A percentile compares a stretch with the other conserved stretches of the same genome.
Conservation (phyloP, 2,329 filamentous ascomycete species). For the Zelopaecilomyces penicillatus region DNA sequence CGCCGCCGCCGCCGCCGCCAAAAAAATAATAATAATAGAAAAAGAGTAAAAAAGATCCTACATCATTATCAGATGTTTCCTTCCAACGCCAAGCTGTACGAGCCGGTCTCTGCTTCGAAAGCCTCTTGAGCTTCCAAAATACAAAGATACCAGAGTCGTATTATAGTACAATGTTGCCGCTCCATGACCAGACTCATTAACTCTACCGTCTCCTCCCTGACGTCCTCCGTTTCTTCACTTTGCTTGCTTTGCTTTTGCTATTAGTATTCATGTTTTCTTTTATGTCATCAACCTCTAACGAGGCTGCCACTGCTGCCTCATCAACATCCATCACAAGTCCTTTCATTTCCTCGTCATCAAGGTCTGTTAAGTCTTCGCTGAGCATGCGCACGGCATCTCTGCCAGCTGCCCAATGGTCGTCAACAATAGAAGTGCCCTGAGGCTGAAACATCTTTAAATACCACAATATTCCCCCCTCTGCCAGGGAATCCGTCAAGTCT, state of each 20-base stretch:
- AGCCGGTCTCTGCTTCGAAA: too few species aligned
- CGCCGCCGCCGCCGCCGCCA: too few species aligned
- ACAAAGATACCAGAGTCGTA: too few species aligned
- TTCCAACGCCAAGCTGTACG: slow-evolving; percentile 1
- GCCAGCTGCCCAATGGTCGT: slow-evolving; percentile 56
- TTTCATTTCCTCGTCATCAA: slow-evolving; percentile 83
- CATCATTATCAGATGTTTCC: not conserved
- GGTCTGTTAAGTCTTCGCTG: slow-evolving; percentile 82
- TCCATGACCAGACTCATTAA: too few species aligned
- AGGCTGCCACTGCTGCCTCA: slow-evolving; percentile 24
- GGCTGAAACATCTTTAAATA: slow-evolving; percentile 77
- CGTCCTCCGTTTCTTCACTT: slow-evolving; percentile 25
- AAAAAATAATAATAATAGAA: too few species aligned
- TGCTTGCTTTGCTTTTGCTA: slow-evolving; percentile 20
- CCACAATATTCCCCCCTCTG: slow-evolving; percentile 76
- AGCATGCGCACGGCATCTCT: slow-evolving; percentile 58
- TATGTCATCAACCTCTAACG: slow-evolving; percentile 18
- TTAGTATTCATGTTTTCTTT: slow-evolving; percentile 13
- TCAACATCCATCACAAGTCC: slow-evolving; percentile 53
- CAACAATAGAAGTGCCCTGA: slow-evolving; percentile 68
- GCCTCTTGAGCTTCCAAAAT: too few species aligned
- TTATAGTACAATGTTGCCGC: too few species aligned
- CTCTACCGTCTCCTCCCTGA: slow-evolving; percentile 26
- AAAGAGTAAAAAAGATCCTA: too few species aligned
- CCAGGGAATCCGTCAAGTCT: slow-evolving; percentile 46